Evolutionary conservation across 352 stramenopile species (phyloP), one percentile per base, ranked within the genome.

Genomic region (Phytophthora fragariae): DNA sequence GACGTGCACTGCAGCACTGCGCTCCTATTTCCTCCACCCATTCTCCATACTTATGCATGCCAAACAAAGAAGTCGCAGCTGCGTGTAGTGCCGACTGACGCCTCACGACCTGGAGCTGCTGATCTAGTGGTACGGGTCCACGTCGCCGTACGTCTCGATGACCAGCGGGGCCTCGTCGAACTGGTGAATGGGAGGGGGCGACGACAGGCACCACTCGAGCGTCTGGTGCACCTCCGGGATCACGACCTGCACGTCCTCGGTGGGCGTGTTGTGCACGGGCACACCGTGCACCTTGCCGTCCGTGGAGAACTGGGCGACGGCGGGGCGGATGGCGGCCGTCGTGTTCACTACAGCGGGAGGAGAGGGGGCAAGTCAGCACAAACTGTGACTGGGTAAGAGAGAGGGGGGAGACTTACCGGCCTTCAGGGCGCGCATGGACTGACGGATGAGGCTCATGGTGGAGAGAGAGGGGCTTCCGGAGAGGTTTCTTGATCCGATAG

Each of bases 101-200:
- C 35, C 35, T 41, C 35, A 31, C 21, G 58, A 56, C 27, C 27
- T 31, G 7, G 46, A 58, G 55, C 17, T 68, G 53, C 21, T 53
- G 57, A 37, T 85, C 79, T 92, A 92, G 81, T 97, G 83, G 75
- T 85, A 90, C 39, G 90, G 90, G 80, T 97, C 90, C 57, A 94
- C 82, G 68, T 90, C 81, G 76, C 88, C 91, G 74, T 91, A 95
- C 53, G 89, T 96, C 80, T 97, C 91, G 44, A 97, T 89, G 73
- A 97, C 85, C 65, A 97, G 84, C 60, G 91, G 91, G 14, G 89
- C 79, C 70, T 97, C 91, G 37, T 95, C 88, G 67, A 97, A 97
- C 87, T 97, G 91, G 77, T 97, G 91, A 80, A 96, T 63, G 72
- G 91, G 91, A 72, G 91, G 88, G 14, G 91, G 91, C 71, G 88